Percentiles rank a stretch among this genome's conserved stretches.
These are phyloP conservation scores for Luzula sylvatica DNA, from an alignment of 176 grass and related monocot genomes.

Conservation along the genomic window DNA sequence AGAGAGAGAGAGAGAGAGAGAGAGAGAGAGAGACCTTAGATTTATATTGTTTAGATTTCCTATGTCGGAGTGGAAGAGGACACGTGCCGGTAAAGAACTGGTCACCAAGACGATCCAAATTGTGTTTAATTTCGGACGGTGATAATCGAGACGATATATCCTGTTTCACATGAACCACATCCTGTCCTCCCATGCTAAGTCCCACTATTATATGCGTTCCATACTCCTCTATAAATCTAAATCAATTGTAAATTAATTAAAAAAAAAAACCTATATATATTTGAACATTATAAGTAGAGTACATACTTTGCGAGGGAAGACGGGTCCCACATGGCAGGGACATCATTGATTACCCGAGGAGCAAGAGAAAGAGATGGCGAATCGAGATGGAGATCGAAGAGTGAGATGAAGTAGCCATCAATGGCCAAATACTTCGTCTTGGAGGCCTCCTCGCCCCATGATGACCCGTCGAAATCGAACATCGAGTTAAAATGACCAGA, in stretches of 20 bases:
- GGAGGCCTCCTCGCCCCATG: conserved; percentile 56
- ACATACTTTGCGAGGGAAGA: conserved; percentile 50
- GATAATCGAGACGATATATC: conserved; percentile 50
- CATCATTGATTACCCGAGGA: conserved; percentile 29
- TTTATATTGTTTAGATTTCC: conserved; percentile 53
- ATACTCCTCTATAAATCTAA: conserved; percentile 76
- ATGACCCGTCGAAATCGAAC: conserved; percentile 42
- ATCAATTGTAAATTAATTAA: not conserved
- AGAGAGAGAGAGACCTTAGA: conserved; percentile 39
- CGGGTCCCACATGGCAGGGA: conserved; percentile 58
- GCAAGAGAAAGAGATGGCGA: conserved; percentile 36
- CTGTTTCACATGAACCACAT: conserved; percentile 86
- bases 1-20: not conserved
- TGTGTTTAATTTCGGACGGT: conserved; percentile 54
- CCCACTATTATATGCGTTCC: conserved; percentile 76
- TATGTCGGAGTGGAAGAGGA: conserved; percentile 36
- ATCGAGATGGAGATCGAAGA: conserved; percentile 67
- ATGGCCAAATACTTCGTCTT: conserved; percentile 62
- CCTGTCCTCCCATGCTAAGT: conserved; percentile 76
- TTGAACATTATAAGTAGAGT: not conserved
- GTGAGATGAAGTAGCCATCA: conserved; percentile 90
- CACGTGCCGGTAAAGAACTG: conserved; percentile 86
- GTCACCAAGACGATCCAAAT: conserved; percentile 71
- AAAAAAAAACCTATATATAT: not conserved
- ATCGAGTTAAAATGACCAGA: conserved; percentile 65